phyloP scores from a whole-genome alignment of 2,329 filamentous ascomycete species.

The Aspergillus terreus region DNA sequence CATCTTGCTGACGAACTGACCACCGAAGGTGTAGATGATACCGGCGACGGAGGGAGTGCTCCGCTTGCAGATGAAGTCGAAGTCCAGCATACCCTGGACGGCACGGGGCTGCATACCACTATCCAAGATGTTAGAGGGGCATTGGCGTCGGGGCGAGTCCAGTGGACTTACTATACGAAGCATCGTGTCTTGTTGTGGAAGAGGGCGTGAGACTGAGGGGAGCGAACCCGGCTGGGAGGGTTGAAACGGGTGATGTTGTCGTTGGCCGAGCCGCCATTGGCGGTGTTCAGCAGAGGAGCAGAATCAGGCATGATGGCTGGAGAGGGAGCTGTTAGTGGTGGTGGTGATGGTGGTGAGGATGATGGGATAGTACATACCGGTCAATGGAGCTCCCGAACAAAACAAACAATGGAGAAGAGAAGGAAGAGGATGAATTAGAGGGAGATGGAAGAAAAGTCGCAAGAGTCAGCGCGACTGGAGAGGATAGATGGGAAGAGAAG shows the following conservation, averaged over 20 bases:
- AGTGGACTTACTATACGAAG: conserved; percentile 77
- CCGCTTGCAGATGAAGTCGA: conserved; percentile 99
- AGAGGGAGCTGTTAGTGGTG: conserved; percentile 6
- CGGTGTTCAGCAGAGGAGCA: conserved; percentile 46
- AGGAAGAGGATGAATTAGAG: conserved; percentile 15
- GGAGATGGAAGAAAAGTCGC: conserved; percentile 22
- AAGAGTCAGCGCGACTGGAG: conserved; percentile 12
- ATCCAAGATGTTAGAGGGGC: conserved; percentile 13
- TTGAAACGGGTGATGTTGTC: conserved; percentile 98
- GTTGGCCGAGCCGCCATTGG: conserved; percentile 68
- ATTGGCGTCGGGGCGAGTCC: neutral
- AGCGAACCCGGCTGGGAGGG: conserved; percentile 86
- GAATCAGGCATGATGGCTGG: conserved; percentile 52
- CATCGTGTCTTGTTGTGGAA: conserved; percentile 99
- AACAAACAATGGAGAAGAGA: conserved; percentile 11
- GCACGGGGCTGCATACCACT: conserved; percentile 92
- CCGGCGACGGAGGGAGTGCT: conserved; percentile 92
- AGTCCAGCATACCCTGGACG: conserved; percentile 93
- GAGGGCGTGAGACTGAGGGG: conserved; percentile 83
- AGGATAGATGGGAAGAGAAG: neutral
- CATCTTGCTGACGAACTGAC: conserved; percentile 99
- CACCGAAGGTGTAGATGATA: conserved; percentile 99
- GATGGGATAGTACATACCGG: conserved; percentile 12
- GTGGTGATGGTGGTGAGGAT: neutral
- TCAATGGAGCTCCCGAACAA: conserved; percentile 18